Percentiles rank a stretch among this genome's conserved stretches.
These are phyloP conservation scores for Carex pumila DNA, from an alignment of 176 grass and related monocot species.

Conservation along the genomic window DNA sequence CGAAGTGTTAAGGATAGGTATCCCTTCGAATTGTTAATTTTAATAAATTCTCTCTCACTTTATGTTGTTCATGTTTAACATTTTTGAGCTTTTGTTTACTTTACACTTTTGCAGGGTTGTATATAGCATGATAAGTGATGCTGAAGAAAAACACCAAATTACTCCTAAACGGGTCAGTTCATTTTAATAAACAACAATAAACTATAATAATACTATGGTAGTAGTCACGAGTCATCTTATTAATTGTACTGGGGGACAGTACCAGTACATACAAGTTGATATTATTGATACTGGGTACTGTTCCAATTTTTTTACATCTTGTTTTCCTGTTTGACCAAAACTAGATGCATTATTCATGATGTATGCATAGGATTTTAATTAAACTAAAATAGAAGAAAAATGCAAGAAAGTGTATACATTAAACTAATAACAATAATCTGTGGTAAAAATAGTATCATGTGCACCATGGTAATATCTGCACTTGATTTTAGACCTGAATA, in stretches of 20 bases:
- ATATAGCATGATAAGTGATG: conserved; percentile 89
- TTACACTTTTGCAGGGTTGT: conserved; percentile 45
- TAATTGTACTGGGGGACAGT: background rate
- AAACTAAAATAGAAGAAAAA: background rate
- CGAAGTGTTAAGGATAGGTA: conserved; percentile 92
- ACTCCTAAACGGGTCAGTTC: conserved; percentile 52
- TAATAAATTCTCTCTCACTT: background rate
- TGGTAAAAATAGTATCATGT: background rate
- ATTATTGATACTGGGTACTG: background rate
- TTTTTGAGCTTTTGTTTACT: conserved; percentile 9
- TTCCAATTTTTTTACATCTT: background rate
- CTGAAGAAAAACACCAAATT: conserved; percentile 78
- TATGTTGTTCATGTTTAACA: background rate
- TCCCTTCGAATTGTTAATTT: background rate
- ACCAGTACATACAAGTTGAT: background rate
- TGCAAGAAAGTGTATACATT: background rate
- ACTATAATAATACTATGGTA: conserved; percentile 12
- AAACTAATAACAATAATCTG: background rate
- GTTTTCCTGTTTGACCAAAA: background rate
- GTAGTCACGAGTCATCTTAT: background rate
- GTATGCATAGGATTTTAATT: background rate
- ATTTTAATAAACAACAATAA: background rate
- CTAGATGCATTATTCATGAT: background rate
- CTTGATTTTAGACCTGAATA: background rate
- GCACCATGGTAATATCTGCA: background rate